A percentile compares a stretch with the other conserved stretches of the same genome.
phyloP scores from a whole-genome alignment of 2,329 filamentous ascomycete genomes.

The Aspergillus bombycis region DNA sequence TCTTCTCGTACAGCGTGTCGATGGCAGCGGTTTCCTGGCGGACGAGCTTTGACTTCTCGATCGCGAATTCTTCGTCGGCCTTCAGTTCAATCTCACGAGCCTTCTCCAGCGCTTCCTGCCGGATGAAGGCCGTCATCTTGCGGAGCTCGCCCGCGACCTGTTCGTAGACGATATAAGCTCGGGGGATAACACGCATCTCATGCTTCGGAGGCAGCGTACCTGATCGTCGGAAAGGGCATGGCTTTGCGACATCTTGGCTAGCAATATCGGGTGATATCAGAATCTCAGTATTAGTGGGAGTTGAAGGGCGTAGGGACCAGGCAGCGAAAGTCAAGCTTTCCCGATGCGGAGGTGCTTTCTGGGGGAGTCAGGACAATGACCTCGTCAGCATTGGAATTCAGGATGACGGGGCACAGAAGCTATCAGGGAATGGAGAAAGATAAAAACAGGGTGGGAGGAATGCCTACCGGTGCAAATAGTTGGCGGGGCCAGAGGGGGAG shows the following conservation, averaged over 20 bases:
- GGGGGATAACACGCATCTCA: conserved; percentile 22
- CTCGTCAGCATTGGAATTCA: conserved; percentile 19
- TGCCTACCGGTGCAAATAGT: conserved; percentile 2
- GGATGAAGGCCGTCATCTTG: conserved; percentile 99
- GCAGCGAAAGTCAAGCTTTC: conserved; percentile 21
- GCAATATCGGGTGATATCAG: conserved; percentile 17
- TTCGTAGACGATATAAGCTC: conserved; percentile 20
- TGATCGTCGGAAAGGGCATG: conserved; percentile 98
- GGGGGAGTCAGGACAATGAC: conserved; percentile 14
- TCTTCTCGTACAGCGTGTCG: conserved; percentile 93
- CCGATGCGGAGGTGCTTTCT: conserved; percentile 22
- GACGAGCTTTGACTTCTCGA: conserved; percentile 98
- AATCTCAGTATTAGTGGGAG: conserved; percentile 9
- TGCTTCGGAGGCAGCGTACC: conserved; percentile 56
- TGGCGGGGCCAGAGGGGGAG: neutral
- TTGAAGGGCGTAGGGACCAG: conserved; percentile 18
- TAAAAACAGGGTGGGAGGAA: neutral
- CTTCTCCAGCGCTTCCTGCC: conserved; percentile 96
- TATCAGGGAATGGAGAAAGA: neutral
- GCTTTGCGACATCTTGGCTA: conserved; percentile 79
- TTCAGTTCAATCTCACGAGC: conserved; percentile 97
- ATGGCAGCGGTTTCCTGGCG: conserved; percentile 92
- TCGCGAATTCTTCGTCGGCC: conserved; percentile 97
- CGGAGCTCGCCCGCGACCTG: conserved; percentile 97
- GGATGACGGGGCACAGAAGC: neutral